phyloP scores from a whole-genome alignment of 2,329 filamentous ascomycete species.

The Lecanosticta acicola region DNA sequence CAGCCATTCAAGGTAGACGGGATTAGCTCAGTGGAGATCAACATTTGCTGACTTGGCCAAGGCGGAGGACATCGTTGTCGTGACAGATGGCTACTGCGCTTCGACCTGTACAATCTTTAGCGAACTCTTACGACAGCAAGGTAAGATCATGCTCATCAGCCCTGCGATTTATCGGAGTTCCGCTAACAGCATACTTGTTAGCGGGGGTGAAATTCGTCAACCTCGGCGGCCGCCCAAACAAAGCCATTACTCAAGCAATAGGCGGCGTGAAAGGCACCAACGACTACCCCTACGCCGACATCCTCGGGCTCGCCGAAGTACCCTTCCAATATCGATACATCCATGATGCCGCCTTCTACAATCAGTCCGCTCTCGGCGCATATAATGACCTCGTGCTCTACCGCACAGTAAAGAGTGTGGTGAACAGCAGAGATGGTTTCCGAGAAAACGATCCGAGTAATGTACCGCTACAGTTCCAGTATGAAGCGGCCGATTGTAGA shows the following conservation, averaged over 20 bases:
- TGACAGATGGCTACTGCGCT: constrained; percentile 42
- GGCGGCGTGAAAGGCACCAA: constrained; percentile 43
- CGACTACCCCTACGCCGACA: constrained; percentile 21
- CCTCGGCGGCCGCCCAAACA: constrained; percentile 39
- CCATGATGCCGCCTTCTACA: constrained; percentile 25
- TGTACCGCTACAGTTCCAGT: constrained; percentile 46
- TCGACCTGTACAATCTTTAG: constrained; percentile 44
- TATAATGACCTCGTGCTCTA: constrained; percentile 27
- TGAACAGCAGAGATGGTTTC: constrained; percentile 31
- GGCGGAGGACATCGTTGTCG: constrained; percentile 53
- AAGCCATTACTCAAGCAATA: constrained; percentile 41
- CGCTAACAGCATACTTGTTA: neutral
- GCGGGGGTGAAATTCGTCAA: constrained; percentile 40
- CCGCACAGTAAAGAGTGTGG: constrained; percentile 19
- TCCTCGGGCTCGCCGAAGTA: constrained; percentile 17
- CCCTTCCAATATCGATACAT: constrained; percentile 24
- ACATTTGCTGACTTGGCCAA: too few relatives aligned
- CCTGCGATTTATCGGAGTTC: too few relatives aligned
- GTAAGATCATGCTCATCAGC: neutral
- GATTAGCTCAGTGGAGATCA: too few relatives aligned
- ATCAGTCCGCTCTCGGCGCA: constrained; percentile 23
- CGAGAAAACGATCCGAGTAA: constrained; percentile 33
- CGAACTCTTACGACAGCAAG: constrained; percentile 43
- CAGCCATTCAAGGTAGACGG: constrained; percentile 54
- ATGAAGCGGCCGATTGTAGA: constrained; percentile 47